Evolutionary conservation across 1,139 yeast species (phyloP), one percentile per base, ranked within the genome.

Genomic region (Candida sp.): DNA sequence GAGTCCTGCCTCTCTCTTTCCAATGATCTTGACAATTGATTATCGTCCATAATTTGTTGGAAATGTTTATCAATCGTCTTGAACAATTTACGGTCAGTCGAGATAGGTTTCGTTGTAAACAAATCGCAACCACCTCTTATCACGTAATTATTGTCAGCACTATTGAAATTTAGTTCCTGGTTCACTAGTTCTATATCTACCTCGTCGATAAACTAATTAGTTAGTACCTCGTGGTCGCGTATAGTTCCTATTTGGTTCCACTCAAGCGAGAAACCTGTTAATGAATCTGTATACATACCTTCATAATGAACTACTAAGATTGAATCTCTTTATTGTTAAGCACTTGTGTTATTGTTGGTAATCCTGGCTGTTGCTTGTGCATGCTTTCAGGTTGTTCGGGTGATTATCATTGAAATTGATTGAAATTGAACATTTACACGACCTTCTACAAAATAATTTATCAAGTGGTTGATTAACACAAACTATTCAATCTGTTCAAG

Each of bases 101-200:
- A 89, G 33, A 91, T 89, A 1, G 97, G 91, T 59, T 93, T 93
- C 1, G 99, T 93, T 1, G 98, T 88, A 61, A 89, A 93, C 39
- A 93, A 73, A 58, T 93, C 99, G 60, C 97, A 85, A 21, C 96
- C 93, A n/a, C 98, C 98, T 43, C 64, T 68, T 40, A 73, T 66
- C 44, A 82, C 81, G 29, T 93, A 78, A 56, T 84, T 88, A 60
- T 91, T 83, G 57, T 95, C 99, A 9, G 83, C 82, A 4, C 96
- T 85, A 53, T 88, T 93, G 62, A 91, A 91, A 55, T 85, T 85
- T 46, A 93, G 80, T 45, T 87, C 87, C 55, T 91, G 93, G 59
- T 90, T 90, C 36, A 93, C 87, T 54, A 86, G 75, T 62, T 90
- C 97, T 25, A 93, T 82, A 57, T 91, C 97, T 33, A 89, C 85